A percentile compares a stretch with the other conserved stretches of the same genome.
phyloP scores from a whole-genome alignment of 306 rosid species.

The Quercus agrifolia region DNA sequence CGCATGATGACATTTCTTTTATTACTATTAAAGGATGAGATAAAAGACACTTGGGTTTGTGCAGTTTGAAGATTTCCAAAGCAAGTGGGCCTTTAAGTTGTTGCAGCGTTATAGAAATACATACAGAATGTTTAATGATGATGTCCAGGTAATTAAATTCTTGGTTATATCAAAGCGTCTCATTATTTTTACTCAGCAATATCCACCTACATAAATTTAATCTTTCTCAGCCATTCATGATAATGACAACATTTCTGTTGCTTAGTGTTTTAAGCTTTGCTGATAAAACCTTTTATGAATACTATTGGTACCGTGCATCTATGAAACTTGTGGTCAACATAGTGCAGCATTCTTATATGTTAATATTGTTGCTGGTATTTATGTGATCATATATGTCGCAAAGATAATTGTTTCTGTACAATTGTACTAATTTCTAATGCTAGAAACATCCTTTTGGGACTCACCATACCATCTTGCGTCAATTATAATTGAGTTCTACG shows the following conservation, averaged over 20 bases:
- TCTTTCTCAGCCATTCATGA: too few species aligned
- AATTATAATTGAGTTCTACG: not conserved
- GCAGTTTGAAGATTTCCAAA: constrained; percentile 99
- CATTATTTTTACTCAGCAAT: not conserved
- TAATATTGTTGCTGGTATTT: not conserved
- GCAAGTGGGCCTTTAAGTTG: constrained; percentile 99
- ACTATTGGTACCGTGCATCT: not conserved
- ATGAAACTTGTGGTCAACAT: not conserved
- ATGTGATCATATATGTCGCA: not conserved
- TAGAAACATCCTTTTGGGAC: not conserved
- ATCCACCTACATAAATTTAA: not conserved
- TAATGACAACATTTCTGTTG: not conserved
- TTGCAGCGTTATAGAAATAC: constrained; percentile 88
- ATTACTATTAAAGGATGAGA: not conserved
- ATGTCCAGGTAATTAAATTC: constrained; percentile 74
- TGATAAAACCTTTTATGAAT: not conserved
- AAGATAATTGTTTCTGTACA: not conserved
- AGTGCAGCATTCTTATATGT: not conserved
- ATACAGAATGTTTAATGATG: constrained; percentile 98
- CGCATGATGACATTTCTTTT: not conserved
- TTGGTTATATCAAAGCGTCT: not conserved
- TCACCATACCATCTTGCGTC: not conserved
- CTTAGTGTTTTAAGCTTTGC: not conserved
- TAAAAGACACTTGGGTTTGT: constrained; percentile 16
- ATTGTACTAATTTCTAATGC: not conserved